These are phyloP conservation scores for Scedosporium minutisporum DNA, from an alignment of 2,329 filamentous ascomycete genomes.

Conservation along the genomic window DNA sequence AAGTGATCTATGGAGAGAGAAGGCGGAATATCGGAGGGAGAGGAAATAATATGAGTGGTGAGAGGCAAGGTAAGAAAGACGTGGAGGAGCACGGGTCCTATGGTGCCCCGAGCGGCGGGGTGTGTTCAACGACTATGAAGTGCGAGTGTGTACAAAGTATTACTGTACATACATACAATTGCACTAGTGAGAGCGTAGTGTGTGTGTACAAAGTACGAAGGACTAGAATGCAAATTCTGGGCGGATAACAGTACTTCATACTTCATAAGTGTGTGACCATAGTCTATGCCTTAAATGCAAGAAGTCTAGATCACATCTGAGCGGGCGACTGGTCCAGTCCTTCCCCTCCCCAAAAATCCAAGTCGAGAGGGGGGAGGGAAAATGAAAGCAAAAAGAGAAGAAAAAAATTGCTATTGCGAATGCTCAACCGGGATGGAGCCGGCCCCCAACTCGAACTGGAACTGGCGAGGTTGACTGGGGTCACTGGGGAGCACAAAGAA, in stretches of 20 bases:
- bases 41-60: conserved; percentile 8
- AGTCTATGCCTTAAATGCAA: not conserved
- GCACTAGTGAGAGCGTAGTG: not conserved
- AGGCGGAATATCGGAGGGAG: not conserved
- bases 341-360: no score
- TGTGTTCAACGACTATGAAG: not conserved
- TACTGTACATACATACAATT: not conserved
- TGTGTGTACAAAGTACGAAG: not conserved
- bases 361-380: no score
- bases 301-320: not conserved
- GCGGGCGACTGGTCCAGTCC: not conserved
- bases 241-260: not conserved
- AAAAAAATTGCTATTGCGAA: no score
- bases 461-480: not conserved
- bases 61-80: conserved; percentile 13
- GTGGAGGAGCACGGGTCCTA: conserved; percentile 12
- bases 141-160: not conserved
- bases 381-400: not conserved
- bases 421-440: conserved; percentile 2
- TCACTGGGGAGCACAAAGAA: not conserved
- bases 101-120: conserved; percentile 4
- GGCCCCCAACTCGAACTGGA: not conserved
- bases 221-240: not conserved
- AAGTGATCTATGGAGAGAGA: not conserved
- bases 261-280: not conserved